These are phyloP conservation scores for Colletotrichum limetticola DNA, from an alignment of 2,329 filamentous ascomycete genomes.

Conservation along the genomic window DNA sequence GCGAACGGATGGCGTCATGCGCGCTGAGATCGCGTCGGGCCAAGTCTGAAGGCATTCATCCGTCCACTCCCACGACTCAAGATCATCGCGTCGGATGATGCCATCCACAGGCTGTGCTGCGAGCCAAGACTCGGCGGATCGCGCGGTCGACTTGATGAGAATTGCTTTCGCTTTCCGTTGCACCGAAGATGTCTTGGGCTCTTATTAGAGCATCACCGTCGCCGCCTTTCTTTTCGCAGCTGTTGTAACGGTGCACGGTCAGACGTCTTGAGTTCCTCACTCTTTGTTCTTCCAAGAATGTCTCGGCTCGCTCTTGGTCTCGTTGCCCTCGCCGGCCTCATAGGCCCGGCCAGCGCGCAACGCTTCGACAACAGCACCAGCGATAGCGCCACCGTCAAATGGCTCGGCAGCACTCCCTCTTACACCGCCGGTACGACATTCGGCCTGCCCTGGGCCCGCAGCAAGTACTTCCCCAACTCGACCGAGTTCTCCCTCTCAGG, in stretches of 20 bases:
- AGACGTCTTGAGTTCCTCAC: neutral
- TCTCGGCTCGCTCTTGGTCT: slow-evolving; percentile 27
- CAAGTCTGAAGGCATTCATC: neutral
- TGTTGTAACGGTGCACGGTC: neutral
- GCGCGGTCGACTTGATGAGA: neutral
- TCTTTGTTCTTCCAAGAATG: slow-evolving; percentile 20
- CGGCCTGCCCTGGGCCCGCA: slow-evolving; percentile 55
- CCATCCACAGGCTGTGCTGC: slow-evolving; percentile 18
- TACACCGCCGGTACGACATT: slow-evolving; percentile 52
- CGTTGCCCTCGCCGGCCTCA: slow-evolving; percentile 28
- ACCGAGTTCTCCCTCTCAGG: slow-evolving; percentile 48
- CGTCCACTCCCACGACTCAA: neutral
- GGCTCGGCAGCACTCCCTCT: slow-evolving; percentile 52
- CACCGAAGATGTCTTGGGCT: neutral
- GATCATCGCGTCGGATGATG: slow-evolving; percentile 10
- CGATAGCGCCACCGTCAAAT: slow-evolving; percentile 43
- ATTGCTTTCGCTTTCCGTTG: slow-evolving; percentile 3
- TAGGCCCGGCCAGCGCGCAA: slow-evolving; percentile 27
- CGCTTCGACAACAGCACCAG: slow-evolving; percentile 21
- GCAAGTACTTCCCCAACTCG: slow-evolving; percentile 48
- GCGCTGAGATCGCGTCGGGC: slow-evolving; percentile 5
- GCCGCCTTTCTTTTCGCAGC: neutral
- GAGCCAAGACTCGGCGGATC: neutral
- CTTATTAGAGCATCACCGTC: slow-evolving; percentile 5
- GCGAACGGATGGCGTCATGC: slow-evolving; percentile 22